Evolutionary conservation across 2,329 filamentous ascomycete genomes (phyloP), one percentile per base, ranked within the genome.

Genomic region (Cryphonectria nitschkei): DNA sequence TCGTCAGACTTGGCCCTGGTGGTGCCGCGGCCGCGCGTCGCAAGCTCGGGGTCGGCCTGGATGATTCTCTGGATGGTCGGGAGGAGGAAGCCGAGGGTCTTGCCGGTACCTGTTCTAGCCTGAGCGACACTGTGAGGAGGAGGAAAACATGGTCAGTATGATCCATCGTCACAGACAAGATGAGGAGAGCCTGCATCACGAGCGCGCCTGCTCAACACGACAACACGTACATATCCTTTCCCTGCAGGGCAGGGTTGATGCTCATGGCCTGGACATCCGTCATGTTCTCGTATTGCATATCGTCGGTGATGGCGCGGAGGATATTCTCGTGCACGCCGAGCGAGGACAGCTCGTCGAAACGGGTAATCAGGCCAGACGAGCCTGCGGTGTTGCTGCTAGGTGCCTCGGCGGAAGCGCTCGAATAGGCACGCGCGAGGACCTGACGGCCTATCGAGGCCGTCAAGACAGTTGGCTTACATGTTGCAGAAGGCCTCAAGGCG

Each of bases 51-150:
- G 74, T 93, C 88, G 72, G 85, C 82, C 29, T 82, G 80, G 72
- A 97, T 84, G 77, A 97, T 92, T 72, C 90, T 90, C 79, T 98
- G 93, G 67, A 98, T 83, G 9, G 94, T 85, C 66, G 96, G 96
- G 8, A 98, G 82, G 34, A 99, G 86, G 84, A 98, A 99, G 50
- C 93, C 96, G 70, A 98, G 84, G 0, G 96, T 99, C 84, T 99
- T 99, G 79, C 96, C 96, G 4, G 96, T 98, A 79, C 96, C 96
- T 11, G 96, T 99, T 83, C 93, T 97, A 72, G 96, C 96, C 84
- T 98, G 96, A 63, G 95, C 96, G 75, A 98, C 87, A 76, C 92
- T 93, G 77, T 46, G n/a, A 72, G 60, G 54, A 8, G 29, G 29
- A n/a, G 22, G 14, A 32, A 39, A 5, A 39, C 16, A 26, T n/a